phyloP scores from a whole-genome alignment of 2,329 filamentous ascomycete genomes.

The Thielaviopsis cerberus region DNA sequence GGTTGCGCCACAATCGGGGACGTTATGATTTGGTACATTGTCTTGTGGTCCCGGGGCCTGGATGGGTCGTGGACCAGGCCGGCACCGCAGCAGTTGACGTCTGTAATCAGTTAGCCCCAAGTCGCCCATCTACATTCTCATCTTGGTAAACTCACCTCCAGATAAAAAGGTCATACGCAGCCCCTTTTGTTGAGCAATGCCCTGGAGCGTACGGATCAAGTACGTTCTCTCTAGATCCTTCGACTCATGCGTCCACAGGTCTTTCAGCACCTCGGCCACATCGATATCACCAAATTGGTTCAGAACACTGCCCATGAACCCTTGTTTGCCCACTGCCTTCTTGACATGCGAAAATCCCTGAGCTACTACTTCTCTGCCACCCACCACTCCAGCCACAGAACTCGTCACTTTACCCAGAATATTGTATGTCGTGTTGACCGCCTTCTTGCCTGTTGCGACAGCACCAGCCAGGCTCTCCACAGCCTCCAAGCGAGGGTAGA shows the following conservation, averaged over 20 bases:
- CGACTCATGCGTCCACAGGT: constrained; percentile 95
- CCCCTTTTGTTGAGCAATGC: constrained; percentile 85
- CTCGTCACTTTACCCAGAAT: constrained; percentile 87
- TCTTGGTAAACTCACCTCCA: constrained; percentile 38
- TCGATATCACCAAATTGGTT: constrained; percentile 95
- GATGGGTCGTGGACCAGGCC: constrained; percentile 86
- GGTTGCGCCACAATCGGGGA: constrained; percentile 84
- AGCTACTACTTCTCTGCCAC: constrained; percentile 79
- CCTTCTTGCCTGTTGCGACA: constrained; percentile 86
- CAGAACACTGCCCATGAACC: constrained; percentile 85
- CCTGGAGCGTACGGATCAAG: constrained; percentile 83
- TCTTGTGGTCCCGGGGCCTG: constrained; percentile 86
- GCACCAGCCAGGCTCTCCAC: constrained; percentile 84
- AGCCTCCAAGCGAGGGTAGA: constrained; percentile 81
- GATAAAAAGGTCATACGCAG: constrained; percentile 94
- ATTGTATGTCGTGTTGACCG: constrained; percentile 91
- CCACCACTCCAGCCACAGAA: constrained; percentile 85
- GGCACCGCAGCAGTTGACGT: constrained; percentile 78
- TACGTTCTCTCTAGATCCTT: constrained; percentile 97
- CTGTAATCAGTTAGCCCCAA: constrained; percentile 22
- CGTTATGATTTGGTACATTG: constrained; percentile 96
- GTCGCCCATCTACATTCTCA: background rate
- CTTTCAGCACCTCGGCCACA: constrained; percentile 78
- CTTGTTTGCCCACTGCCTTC: constrained; percentile 86
- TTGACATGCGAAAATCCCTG: constrained; percentile 90